phyloP scores from a whole-genome alignment of 192 early-diverging fungal species.

The Umbelopsis ramanniana region DNA sequence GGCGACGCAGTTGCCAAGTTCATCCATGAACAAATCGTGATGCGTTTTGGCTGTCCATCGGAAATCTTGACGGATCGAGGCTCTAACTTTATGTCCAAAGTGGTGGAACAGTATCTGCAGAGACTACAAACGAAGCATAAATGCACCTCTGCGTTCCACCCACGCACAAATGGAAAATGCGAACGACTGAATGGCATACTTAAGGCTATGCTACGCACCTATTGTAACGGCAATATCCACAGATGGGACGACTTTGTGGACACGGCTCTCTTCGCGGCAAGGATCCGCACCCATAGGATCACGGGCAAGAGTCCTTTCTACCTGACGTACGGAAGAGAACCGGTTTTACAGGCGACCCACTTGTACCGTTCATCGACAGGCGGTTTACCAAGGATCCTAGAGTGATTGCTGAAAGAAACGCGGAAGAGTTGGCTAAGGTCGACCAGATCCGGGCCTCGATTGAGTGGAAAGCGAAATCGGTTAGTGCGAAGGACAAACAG shows the following conservation, averaged over 20 bases:
- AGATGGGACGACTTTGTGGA: conserved; percentile 29
- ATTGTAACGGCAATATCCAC: conserved; percentile 8
- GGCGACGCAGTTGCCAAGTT: conserved; percentile 25
- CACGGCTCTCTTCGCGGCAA: conserved; percentile 22
- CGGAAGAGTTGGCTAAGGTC: neutral
- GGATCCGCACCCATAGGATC: neutral
- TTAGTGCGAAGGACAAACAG: conserved; percentile 8
- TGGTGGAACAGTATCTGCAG: neutral
- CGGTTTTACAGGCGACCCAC: conserved; percentile 20
- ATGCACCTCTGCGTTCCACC: conserved; percentile 28
- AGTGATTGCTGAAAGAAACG: neutral
- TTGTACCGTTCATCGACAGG: conserved; percentile 26
- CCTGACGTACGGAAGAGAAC: conserved; percentile 30
- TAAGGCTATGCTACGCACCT: conserved; percentile 22
- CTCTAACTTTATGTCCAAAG: conserved; percentile 27
- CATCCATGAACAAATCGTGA: conserved; percentile 37
- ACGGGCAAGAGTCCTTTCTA: conserved; percentile 22
- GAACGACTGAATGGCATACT: conserved; percentile 27
- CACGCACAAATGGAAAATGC: conserved; percentile 28
- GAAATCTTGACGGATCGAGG: conserved; percentile 30
- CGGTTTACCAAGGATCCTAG: neutral
- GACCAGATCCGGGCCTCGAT: conserved; percentile 13
- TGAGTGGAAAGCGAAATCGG: neutral
- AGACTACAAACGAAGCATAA: conserved; percentile 23
- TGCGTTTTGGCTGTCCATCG: conserved; percentile 34